phyloP scores from a whole-genome alignment of 345 rosid genomes.

The Noccaea bulbosa region DNA sequence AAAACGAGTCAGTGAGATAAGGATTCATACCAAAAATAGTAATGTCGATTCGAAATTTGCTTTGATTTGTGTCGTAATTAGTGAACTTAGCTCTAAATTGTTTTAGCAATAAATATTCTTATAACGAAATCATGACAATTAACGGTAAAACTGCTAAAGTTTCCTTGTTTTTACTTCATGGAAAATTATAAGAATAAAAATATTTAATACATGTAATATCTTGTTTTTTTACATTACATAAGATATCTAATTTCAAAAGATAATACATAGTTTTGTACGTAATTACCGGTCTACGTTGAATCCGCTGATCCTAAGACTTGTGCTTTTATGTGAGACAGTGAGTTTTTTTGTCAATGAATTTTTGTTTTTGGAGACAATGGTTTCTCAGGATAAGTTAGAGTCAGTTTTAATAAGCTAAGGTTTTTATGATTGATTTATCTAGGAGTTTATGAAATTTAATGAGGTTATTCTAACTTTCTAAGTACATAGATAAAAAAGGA shows the following conservation, averaged over 20 bases:
- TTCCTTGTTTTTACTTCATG: background rate
- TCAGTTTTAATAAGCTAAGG: too few species aligned
- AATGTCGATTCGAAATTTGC: background rate
- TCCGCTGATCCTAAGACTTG: background rate
- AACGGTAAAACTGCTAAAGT: background rate
- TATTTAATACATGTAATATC: background rate
- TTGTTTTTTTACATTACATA: too few species aligned
- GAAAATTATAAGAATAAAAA: background rate
- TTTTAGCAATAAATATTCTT: background rate
- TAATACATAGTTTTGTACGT: background rate
- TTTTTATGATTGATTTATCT: too few species aligned
- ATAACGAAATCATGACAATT: background rate
- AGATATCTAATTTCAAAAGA: background rate
- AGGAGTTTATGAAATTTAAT: too few species aligned
- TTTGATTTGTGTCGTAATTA: constrained; percentile 13
- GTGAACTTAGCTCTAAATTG: background rate
- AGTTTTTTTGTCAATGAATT: too few species aligned
- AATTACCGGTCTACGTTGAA: background rate
- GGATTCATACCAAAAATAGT: constrained; percentile 14
- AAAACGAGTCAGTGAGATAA: background rate
- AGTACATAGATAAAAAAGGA: too few species aligned
- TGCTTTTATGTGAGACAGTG: background rate
- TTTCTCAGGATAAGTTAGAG: too few species aligned
- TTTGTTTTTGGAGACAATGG: too few species aligned
- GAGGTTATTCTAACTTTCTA: too few species aligned